phyloP scores from a whole-genome alignment of 73 alveolate genomes.

The Stentor roeselii region DNA sequence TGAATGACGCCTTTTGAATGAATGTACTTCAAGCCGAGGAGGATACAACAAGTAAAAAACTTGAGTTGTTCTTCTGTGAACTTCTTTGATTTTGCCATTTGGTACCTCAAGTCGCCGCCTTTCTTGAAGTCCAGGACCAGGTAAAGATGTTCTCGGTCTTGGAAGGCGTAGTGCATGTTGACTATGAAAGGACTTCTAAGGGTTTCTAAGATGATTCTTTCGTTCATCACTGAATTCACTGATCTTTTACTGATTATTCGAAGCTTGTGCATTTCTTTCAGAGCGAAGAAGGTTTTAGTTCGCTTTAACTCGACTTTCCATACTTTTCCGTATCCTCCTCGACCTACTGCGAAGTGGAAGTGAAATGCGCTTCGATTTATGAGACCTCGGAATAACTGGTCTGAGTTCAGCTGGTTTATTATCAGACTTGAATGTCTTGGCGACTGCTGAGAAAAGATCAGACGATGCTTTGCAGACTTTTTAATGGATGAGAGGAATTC shows the following conservation, averaged over 20 bases:
- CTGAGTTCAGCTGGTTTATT: too few relatives aligned
- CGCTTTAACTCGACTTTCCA: conserved; percentile 18
- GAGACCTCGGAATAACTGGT: too few relatives aligned
- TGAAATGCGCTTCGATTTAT: too few relatives aligned
- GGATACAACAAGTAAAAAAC: conserved; percentile 48
- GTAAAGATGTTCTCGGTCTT: conserved; percentile 82
- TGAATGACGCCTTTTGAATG: conserved; percentile 83
- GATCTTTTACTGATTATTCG: conserved; percentile 77
- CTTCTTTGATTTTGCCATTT: conserved; percentile 38
- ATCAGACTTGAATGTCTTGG: too few relatives aligned
- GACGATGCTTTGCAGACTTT: too few relatives aligned
- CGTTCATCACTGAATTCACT: conserved; percentile 74
- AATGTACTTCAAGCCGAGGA: conserved; percentile 74
- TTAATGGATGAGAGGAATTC: too few relatives aligned
- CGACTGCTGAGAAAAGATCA: too few relatives aligned
- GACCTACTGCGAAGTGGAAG: background rate
- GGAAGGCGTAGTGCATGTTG: conserved; percentile 91
- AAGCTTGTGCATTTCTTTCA: conserved; percentile 26
- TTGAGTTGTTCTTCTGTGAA: conserved; percentile 52
- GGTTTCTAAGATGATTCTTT: conserved; percentile 69
- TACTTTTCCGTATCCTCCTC: background rate
- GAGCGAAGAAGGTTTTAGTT: conserved; percentile 45
- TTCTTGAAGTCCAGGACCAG: conserved; percentile 87
- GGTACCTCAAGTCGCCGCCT: conserved; percentile 84
- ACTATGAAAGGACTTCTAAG: conserved; percentile 74